Evolutionary conservation across 169 alveolate genomes (phyloP).

Genomic region (Plasmodium vinckei): DNA sequence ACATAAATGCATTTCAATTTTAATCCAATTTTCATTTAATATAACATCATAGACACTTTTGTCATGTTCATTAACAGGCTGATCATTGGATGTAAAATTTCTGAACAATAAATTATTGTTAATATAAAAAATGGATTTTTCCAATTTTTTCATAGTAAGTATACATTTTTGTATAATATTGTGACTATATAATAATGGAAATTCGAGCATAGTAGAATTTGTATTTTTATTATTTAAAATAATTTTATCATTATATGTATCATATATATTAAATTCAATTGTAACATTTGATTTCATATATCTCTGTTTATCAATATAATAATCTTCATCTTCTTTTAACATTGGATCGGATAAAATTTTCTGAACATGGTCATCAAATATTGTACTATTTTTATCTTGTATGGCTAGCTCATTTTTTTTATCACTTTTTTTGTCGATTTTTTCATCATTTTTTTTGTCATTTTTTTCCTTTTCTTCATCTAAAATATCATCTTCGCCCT

Average conservation of each 20-base stretch:
- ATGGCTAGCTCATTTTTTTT: not conserved
- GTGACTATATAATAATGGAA: conserved; percentile 62
- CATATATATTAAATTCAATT: conserved; percentile 68
- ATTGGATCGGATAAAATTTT: conserved; percentile 3
- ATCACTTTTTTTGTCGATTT: not conserved
- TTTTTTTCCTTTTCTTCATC: not conserved
- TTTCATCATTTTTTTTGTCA: not conserved
- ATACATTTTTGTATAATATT: conserved; percentile 67
- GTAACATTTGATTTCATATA: conserved; percentile 74
- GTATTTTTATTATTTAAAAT: conserved; percentile 53
- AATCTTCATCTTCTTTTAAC: conserved; percentile 24
- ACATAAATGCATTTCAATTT: conserved; percentile 72
- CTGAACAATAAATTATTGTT: conserved; percentile 41
- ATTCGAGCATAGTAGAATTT: conserved; percentile 73
- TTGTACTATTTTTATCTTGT: not conserved
- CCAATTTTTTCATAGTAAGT: conserved; percentile 72
- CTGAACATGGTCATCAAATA: conserved; percentile 8
- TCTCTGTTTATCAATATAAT: conserved; percentile 41
- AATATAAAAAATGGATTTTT: conserved; percentile 72
- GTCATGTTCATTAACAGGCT: conserved; percentile 40
- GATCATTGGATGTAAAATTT: not conserved
- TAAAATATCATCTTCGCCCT: conserved; percentile 52
- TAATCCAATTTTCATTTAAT: conserved; percentile 59
- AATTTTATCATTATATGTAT: conserved; percentile 42
- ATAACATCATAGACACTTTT: conserved; percentile 45